A percentile compares a stretch with the other conserved stretches of the same genome.
phyloP scores from a whole-genome alignment of 1,139 yeast species.

The Pneumocystis sp. region DNA sequence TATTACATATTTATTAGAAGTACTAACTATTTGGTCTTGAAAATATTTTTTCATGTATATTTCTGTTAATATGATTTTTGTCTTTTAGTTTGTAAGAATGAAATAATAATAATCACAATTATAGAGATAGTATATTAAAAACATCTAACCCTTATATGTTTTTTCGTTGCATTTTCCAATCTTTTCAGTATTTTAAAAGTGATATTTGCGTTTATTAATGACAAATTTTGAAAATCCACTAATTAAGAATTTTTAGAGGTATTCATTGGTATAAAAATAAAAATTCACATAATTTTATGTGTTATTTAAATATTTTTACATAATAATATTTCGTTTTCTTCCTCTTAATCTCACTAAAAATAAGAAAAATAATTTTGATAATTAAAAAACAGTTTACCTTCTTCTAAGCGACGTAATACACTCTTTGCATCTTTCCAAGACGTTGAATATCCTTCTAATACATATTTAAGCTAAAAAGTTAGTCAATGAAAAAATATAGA shows the following conservation, averaged over 20 bases:
- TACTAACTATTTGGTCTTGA: too few relatives aligned
- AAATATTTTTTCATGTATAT: too few relatives aligned
- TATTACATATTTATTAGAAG: too few relatives aligned
- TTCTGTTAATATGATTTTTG: neutral
- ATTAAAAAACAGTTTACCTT: conserved; percentile 18
- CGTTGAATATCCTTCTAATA: conserved; percentile 53
- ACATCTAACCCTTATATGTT: too few relatives aligned
- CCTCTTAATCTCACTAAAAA: conserved; percentile 65
- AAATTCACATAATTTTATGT: neutral
- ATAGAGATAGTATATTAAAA: too few relatives aligned
- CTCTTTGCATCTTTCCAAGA: conserved; percentile 20
- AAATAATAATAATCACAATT: too few relatives aligned
- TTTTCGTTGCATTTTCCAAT: too few relatives aligned
- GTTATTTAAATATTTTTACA: conserved; percentile 26
- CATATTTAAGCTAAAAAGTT: conserved; percentile 39
- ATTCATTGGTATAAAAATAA: neutral
- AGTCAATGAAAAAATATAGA: neutral
- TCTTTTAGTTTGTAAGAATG: too few relatives aligned
- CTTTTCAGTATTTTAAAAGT: too few relatives aligned
- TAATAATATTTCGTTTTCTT: conserved; percentile 86
- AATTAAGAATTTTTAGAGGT: neutral
- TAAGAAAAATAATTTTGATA: neutral
- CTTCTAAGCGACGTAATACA: conserved; percentile 51
- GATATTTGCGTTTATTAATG: too few relatives aligned
- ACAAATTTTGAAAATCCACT: neutral